phyloP scores from a whole-genome alignment of 495 filamentous ascomycete species.

The Penicillium salamii region DNA sequence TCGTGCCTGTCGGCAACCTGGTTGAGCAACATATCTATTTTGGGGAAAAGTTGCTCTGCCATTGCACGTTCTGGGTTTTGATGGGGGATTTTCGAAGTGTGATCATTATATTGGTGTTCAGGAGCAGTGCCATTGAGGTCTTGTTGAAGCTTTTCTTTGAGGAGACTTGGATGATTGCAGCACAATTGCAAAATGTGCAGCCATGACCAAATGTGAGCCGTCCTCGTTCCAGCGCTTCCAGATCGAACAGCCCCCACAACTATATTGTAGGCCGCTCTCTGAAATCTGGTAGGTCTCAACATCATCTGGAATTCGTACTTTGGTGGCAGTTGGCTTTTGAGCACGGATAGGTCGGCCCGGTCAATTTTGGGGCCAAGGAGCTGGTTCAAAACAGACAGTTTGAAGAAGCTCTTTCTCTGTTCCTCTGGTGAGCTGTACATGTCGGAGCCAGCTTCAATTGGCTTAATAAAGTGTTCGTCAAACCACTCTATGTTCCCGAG shows the following conservation, averaged over 20 bases:
- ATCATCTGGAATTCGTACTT: conserved; percentile 83
- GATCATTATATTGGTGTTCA: too few relatives aligned
- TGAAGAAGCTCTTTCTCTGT: conserved; percentile 52
- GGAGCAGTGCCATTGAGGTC: too few relatives aligned
- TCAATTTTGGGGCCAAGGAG: conserved; percentile 77
- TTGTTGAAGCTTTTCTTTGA: conserved; percentile 53
- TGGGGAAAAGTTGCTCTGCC: conserved; percentile 16
- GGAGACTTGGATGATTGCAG: conserved; percentile 72
- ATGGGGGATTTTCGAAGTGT: too few relatives aligned
- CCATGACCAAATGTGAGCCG: conserved; percentile 46
- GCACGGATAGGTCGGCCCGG: conserved; percentile 64
- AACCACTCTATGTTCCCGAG: conserved; percentile 68
- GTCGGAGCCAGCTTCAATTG: conserved; percentile 70
- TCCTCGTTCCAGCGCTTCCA: conserved; percentile 14
- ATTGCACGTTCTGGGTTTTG: too few relatives aligned
- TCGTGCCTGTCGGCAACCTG: conserved; percentile 29
- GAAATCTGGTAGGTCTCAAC: conserved; percentile 65
- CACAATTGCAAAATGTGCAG: conserved; percentile 58
- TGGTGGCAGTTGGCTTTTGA: conserved; percentile 59
- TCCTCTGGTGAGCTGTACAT: conserved; percentile 55
- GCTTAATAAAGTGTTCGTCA: conserved; percentile 60
- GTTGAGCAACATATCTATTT: conserved; percentile 29
- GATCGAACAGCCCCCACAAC: conserved; percentile 47
- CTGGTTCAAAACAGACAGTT: conserved; percentile 63
- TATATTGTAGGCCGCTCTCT: conserved; percentile 58